Base-by-base conservation (phyloP, 2,329 filamentous ascomycete species). In the Colletotrichum liaoningense region DNA sequence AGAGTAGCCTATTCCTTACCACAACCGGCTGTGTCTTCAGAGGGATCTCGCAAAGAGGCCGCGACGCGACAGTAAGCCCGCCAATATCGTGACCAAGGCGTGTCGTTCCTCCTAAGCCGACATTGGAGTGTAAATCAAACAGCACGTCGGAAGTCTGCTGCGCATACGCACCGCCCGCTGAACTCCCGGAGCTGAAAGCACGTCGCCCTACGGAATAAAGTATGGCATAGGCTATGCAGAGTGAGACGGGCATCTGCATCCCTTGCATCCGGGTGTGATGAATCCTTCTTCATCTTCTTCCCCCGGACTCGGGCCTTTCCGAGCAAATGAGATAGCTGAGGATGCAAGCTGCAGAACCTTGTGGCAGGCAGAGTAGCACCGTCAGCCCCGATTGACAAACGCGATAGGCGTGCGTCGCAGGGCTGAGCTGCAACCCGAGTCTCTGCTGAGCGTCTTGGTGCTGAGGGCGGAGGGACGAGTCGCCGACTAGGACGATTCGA, bases 381-480 rank as follows among this genome's bases (percentile, higher is more conserved):
- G 33, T 26, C 54, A 54, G 62, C 62, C 24, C 54, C 11, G 6
- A 12, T 5, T 26, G 52, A 54, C 54, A 65, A 54, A 55, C 42
- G 55, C 19, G 46, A 46, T 22, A 58, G 22, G 54, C 24, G n/a
- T 49, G 63, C 54, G 26, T 66, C 24, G 55, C 63, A 24, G 55
- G 63, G 67, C 67, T 55, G 28, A 67, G 54, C 38, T 70, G 54
- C 63, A 46, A 35, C 6, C 38, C 16, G 38, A 42, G 33, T 19
- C 46, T 28, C n/a, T 38, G 16, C 42, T 14, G 30, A 28, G 63
- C 33, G n/a, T 56, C n/a, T 16, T 22, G 57, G 33, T 35, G 33
- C 33, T 12, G 11, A 35, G 46, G 57, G 69, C 69, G 67, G 46
- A 60, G 22, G 26, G 24, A 42, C 24, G 14, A n/a, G 24, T 38